Evolutionary conservation across 352 stramenopile species (phyloP).

Genomic region (Phytophthora ramorum): DNA sequence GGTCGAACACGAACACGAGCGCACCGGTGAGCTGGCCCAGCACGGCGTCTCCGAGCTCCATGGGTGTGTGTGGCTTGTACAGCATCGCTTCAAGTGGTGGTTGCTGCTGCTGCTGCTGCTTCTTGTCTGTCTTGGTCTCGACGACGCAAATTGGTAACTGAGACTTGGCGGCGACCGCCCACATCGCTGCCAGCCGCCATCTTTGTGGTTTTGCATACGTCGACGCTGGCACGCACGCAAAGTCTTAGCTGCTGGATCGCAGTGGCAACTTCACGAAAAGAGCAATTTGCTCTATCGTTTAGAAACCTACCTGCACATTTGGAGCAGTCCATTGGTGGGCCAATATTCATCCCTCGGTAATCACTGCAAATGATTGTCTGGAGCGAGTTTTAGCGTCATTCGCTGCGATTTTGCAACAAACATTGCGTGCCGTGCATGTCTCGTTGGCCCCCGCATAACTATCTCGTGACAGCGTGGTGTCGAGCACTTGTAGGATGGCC

Average conservation of each 20-base stretch:
- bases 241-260: neutral
- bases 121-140: conserved; percentile 17
- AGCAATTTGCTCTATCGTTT: no score
- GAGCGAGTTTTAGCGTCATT: no score
- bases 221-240: conserved; percentile 4
- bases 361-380: no score
- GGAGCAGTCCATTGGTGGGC: no score
- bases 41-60: conserved; percentile 48
- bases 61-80: conserved; percentile 42
- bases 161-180: neutral
- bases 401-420: no score
- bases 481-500: no score
- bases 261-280: conserved; percentile 7
- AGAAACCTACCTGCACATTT: no score
- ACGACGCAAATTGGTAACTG: conserved; percentile 24
- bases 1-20: conserved; percentile 46
- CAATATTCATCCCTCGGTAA: no score
- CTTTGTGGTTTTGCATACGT: conserved; percentile 21
- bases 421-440: no score
- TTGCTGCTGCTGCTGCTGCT: neutral
- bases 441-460: conserved; percentile 1
- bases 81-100: conserved; percentile 13
- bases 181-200: neutral
- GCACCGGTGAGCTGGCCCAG: conserved; percentile 42
- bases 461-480: conserved; percentile 8